Conservation (phyloP, 768 basidiomycete species). For the Podaxis sp. region DNA sequence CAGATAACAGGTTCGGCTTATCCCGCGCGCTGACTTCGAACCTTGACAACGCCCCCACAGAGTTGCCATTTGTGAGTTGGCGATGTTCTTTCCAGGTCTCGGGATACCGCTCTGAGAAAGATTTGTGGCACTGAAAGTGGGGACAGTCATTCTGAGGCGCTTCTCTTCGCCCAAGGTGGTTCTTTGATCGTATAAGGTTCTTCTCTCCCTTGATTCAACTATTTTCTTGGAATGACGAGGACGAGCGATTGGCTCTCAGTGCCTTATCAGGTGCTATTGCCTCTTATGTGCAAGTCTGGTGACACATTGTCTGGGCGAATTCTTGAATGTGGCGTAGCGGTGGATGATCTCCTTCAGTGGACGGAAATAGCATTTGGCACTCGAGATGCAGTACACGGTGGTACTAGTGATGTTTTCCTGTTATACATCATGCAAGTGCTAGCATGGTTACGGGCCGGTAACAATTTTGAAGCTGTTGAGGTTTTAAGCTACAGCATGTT, state of each 20-base stretch:
- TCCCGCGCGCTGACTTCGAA: not conserved
- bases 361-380: not conserved
- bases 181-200: constrained; percentile 7
- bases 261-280: constrained; percentile 12
- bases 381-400: not conserved
- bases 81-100: not conserved
- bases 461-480: not conserved
- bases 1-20: not conserved
- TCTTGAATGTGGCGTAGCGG: not conserved
- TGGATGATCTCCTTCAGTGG: not conserved
- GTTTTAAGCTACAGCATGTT: not conserved
- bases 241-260: constrained; percentile 9
- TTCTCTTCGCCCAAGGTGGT: not conserved
- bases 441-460: not conserved
- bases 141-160: not conserved
- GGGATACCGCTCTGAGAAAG: constrained; percentile 6
- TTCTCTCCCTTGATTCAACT: not conserved
- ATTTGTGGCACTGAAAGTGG: not conserved
- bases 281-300: constrained; percentile 3
- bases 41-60: not conserved
- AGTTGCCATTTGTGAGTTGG: not conserved
- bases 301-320: not conserved
- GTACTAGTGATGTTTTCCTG: not conserved
- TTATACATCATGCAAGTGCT: not conserved
- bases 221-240: not conserved